Base-by-base conservation (phyloP, 345 rosid genomes). In the Murraya koenigii region DNA sequence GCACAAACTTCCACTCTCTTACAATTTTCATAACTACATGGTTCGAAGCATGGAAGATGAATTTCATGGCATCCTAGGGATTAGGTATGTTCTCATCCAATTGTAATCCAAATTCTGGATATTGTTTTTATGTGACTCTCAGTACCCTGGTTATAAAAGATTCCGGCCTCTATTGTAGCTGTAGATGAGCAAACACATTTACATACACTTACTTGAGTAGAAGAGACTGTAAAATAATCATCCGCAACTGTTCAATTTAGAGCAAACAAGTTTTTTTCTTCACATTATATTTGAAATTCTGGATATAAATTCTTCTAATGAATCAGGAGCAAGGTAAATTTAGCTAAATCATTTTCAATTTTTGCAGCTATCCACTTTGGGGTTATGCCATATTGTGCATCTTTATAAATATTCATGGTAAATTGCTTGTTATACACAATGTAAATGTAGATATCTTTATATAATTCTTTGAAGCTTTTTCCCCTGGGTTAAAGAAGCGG, bases 31-130 rank as follows among this genome's bases (percentile, higher is more conserved):
- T 73, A 88, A 82, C 77, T 95, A 95, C 71, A 95, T 93, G 97
- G 97, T 93, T 22, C 90, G 97, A 47, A 93, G 97, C 82, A 95
- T 95, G 98, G 98, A 95, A 85, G 97, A 95, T n/a, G 98, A 95
- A 77, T 90, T 93, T 78, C 97, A 93, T n/a, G 98, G 97, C 75
- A 92, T 95, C 65, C 87, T 95, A 75, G 98, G 97, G 47, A 93
- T 93, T 55, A 91, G 97, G 97, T 93, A 82, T 66, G 78, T 72
- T 23, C 68, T 79, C 66, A 20, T 67, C 54, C n/a, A 69, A 30
- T 30, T 20, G 14, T 33, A 60, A 52, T 54, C 19, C 15, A 26
- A 44, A 22, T 15, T 75, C n/a, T 63, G 30, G n/a, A 28, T 25
- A n/a, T 8, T 41, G 54, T 54, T 36, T 28, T 59, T 41, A 36